Evolutionary conservation across 345 rosid genomes (phyloP), one percentile per base, ranked within the genome.

Genomic region (Isatis tinctoria): DNA sequence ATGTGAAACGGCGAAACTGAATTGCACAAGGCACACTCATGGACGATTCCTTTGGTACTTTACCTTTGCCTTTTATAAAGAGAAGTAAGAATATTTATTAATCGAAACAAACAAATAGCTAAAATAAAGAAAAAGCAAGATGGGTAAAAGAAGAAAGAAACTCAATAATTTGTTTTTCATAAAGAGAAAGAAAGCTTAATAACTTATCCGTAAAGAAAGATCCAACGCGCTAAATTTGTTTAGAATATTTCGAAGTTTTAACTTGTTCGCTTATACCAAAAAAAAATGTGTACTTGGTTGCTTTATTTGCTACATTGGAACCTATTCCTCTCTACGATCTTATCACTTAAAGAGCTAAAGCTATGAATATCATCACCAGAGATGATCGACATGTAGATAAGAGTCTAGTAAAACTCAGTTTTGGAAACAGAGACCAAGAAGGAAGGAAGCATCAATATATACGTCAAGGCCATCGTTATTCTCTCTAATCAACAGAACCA

Each of bases 1-100:
- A 28, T 57, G 45, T n/a, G 32, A 51, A 69, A 43, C 39, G 44
- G 37, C 7, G 59, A 41, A 69, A 63, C 59, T 43, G 65, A 44
- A 61, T 17, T 44, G 74, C 79, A 43, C 60, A 69, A 62, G 70
- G 66, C 60, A 52, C 69, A 75, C 74, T 75, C 74, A 75, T 75
- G 60, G 56, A 75, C 8, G 57, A 75, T 16, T 40, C 49, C 69
- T 40, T 58, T 49, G 56, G 14, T 69, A 61, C 74, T 75, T 75
- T 68, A 44, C 30, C 78, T 74, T 75, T 67, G 49, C 20, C 73
- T 57, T 57, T 37, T 9, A 4, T 4, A 60, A 52, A 49, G 48
- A 14, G 32, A 61, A 26, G 9, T 14, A 61, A 16, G 47, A 60
- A 5, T 47, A 70, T 27, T 22, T 7, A 47, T 1, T 6, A 5